Evolutionary conservation across 2,329 filamentous ascomycete genomes (phyloP).

Genomic region (Aspergillus intermedius): DNA sequence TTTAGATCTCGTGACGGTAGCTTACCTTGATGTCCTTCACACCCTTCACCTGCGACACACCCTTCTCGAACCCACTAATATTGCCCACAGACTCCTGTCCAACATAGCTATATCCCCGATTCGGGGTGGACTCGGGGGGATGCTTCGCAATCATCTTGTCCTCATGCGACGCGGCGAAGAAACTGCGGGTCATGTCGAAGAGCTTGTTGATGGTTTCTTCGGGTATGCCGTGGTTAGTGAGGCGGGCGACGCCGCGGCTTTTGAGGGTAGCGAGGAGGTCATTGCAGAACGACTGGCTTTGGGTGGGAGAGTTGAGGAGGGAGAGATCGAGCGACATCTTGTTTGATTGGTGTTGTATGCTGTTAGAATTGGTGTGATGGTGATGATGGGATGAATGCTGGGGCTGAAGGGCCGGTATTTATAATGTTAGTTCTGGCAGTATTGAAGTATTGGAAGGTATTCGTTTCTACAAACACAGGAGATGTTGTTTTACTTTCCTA

Average conservation of each 20-base stretch:
- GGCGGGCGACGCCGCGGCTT: constrained; percentile 10
- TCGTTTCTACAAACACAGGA: too few relatives aligned
- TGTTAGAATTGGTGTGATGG: not conserved
- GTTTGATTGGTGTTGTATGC: not conserved
- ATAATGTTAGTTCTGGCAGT: not conserved
- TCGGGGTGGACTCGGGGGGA: constrained; percentile 21
- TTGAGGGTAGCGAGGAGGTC: constrained; percentile 10
- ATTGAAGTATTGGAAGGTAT: not conserved
- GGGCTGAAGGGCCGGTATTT: not conserved
- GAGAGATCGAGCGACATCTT: not conserved
- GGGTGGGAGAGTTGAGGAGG: not conserved
- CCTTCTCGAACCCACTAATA: constrained; percentile 19
- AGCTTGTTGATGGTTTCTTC: constrained; percentile 8
- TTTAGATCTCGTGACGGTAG: not conserved
- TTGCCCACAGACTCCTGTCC: constrained; percentile 23
- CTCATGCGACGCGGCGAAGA: constrained; percentile 20
- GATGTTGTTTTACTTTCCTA: not conserved
- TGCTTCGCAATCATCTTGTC: constrained; percentile 25
- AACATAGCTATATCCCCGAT: constrained; percentile 26
- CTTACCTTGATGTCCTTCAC: constrained; percentile 18
- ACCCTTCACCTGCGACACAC: constrained; percentile 9
- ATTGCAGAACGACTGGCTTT: not conserved
- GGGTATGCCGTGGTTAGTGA: constrained; percentile 15
- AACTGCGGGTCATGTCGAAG: constrained; percentile 10
- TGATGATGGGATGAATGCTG: not conserved